A percentile compares a stretch with the other conserved stretches of the same genome.
Evolutionary conservation across 768 basidiomycete species (phyloP).

Genomic region (Podaxis carcinomalis): DNA sequence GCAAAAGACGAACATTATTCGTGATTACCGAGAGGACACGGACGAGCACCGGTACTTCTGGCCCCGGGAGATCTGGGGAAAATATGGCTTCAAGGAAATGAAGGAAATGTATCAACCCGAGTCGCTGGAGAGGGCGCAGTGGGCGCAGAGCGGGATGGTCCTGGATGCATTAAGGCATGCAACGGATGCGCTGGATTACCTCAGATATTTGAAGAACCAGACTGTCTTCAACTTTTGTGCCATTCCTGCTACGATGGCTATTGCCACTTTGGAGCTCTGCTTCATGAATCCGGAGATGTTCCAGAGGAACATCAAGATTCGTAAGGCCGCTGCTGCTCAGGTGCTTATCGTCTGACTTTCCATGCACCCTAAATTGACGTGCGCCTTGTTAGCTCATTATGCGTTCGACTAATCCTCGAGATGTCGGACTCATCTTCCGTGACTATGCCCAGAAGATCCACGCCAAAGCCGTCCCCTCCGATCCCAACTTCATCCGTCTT

Average conservation of each 20-base stretch:
- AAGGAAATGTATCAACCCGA: conserved; percentile 59
- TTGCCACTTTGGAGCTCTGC: conserved; percentile 87
- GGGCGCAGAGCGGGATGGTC: conserved; percentile 85
- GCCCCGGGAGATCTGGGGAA: conserved; percentile 90
- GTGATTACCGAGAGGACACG: conserved; percentile 90
- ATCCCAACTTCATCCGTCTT: conserved; percentile 83
- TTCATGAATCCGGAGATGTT: conserved; percentile 93
- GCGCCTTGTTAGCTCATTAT: conserved; percentile 71
- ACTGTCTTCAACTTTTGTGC: conserved; percentile 95
- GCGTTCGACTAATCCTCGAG: conserved; percentile 86
- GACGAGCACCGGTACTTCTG: conserved; percentile 87
- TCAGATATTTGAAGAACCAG: conserved; percentile 83
- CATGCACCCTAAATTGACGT: not conserved
- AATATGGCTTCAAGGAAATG: conserved; percentile 70
- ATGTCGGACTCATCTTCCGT: conserved; percentile 86
- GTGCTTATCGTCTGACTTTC: conserved; percentile 39
- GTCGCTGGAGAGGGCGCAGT: conserved; percentile 62
- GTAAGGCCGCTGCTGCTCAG: conserved; percentile 82
- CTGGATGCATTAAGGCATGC: conserved; percentile 84
- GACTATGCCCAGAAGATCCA: conserved; percentile 82
- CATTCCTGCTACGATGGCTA: conserved; percentile 92
- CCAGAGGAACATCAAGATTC: conserved; percentile 88
- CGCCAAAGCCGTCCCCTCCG: conserved; percentile 68
- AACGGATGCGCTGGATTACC: conserved; percentile 85
- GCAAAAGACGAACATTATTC: conserved; percentile 98